Conservation (phyloP, 495 filamentous ascomycete genomes). For the Talaromyces adpressus region DNA sequence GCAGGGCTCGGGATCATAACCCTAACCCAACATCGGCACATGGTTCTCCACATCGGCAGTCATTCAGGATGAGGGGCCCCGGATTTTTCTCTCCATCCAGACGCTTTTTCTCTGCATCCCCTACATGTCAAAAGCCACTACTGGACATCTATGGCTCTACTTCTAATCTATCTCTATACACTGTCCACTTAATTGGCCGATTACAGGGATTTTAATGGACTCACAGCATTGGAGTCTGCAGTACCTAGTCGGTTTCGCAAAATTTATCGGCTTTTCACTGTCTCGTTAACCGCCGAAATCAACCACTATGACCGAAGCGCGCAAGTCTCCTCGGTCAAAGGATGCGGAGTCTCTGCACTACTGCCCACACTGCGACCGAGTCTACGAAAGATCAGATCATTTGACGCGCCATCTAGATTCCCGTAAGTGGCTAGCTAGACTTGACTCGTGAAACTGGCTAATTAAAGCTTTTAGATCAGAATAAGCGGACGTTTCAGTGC, state of each 20-base stretch:
- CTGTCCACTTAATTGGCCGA: not conserved
- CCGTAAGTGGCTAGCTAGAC: slow-evolving; percentile 14
- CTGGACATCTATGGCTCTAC: not conserved
- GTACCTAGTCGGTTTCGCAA: not conserved
- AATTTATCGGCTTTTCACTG: not conserved
- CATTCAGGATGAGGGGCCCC: too few relatives aligned
- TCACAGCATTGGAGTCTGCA: not conserved
- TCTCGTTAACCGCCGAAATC: not conserved
- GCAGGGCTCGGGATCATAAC: not conserved
- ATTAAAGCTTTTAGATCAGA: slow-evolving; percentile 12
- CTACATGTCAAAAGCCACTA: not conserved
- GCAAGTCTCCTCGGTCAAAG: not conserved
- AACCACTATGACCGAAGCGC: not conserved
- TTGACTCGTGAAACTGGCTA: slow-evolving; percentile 18
- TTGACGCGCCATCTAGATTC: slow-evolving; percentile 24
- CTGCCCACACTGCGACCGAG: slow-evolving; percentile 18
- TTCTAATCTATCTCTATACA: not conserved
- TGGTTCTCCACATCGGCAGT: not conserved
- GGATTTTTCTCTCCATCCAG: too few relatives aligned
- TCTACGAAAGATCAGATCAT: slow-evolving; percentile 18
- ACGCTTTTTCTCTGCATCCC: not conserved
- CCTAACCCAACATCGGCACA: not conserved
- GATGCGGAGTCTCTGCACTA: not conserved
- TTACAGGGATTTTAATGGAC: not conserved
- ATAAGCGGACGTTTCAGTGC: not conserved